These are phyloP conservation scores for Globomyces pollinis-pini DNA, from an alignment of 192 early-diverging fungal genomes.

Conservation along the genomic window DNA sequence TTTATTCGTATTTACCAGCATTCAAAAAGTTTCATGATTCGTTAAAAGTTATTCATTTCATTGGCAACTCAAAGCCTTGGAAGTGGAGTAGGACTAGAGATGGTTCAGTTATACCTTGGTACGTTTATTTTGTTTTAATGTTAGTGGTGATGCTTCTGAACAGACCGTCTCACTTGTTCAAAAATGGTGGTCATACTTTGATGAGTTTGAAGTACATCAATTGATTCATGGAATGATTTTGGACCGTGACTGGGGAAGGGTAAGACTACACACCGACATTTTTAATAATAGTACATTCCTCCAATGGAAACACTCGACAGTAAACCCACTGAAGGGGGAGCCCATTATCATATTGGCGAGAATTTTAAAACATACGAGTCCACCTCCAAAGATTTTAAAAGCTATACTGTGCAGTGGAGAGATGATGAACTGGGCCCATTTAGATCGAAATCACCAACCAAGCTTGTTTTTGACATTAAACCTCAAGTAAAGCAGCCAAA, in stretches of 20 bases:
- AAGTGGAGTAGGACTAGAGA: slow-evolving; percentile 59
- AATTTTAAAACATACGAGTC: neutral
- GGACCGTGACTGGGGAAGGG: slow-evolving; percentile 5
- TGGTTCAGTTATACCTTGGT: slow-evolving; percentile 40
- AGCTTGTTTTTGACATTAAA: neutral
- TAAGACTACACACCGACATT: too few species aligned
- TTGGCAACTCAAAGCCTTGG: slow-evolving; percentile 87
- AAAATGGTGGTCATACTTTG: slow-evolving; percentile 69
- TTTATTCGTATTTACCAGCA: slow-evolving; percentile 78
- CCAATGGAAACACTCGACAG: too few species aligned
- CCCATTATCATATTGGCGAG: neutral
- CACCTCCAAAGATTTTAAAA: neutral
- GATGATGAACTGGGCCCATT: slow-evolving; percentile 5
- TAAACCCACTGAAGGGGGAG: neutral
- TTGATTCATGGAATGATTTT: neutral
- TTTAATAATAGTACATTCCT: too few species aligned
- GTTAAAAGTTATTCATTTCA: slow-evolving; percentile 83
- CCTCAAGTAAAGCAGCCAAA: neutral
- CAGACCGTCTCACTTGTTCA: slow-evolving; percentile 49
- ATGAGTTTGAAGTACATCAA: slow-evolving; percentile 14
- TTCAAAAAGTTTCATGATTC: slow-evolving; percentile 61
- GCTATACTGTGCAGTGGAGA: neutral
- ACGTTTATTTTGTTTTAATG: neutral
- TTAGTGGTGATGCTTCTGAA: slow-evolving; percentile 32
- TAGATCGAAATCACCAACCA: neutral